These are phyloP conservation scores for Amoebophrya sp. DNA, from an alignment of 169 alveolate genomes.

Conservation along the genomic window DNA sequence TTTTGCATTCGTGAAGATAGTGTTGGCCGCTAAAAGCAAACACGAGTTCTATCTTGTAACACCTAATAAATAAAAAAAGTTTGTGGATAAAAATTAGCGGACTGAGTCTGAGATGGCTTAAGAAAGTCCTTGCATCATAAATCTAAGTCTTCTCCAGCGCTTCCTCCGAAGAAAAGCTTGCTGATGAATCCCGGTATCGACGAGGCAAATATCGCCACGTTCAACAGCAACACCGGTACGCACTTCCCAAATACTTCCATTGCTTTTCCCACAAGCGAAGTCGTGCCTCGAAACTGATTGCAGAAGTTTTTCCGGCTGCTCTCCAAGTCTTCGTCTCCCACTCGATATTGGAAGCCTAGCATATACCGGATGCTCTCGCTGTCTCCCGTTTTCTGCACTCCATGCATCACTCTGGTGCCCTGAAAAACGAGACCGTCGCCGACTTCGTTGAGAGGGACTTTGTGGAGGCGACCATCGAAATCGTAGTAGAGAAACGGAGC, in stretches of 20 bases:
- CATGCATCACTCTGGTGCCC: background rate
- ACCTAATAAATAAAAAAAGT: too few relatives aligned
- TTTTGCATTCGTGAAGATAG: too few relatives aligned
- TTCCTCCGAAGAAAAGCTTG: too few relatives aligned
- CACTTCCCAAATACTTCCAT: background rate
- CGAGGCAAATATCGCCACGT: background rate
- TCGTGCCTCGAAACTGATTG: background rate
- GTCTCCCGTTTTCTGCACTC: background rate
- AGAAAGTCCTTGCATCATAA: too few relatives aligned
- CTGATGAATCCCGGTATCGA: too few relatives aligned
- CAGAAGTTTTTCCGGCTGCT: background rate
- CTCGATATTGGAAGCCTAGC: background rate
- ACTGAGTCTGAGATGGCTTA: too few relatives aligned
- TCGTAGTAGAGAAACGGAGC: background rate
- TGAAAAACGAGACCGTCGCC: slow-evolving; percentile 1
- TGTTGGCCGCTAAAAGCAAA: too few relatives aligned
- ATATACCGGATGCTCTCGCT: background rate
- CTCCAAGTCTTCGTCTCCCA: background rate
- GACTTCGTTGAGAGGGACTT: background rate
- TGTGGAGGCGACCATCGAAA: background rate
- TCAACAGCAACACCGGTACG: background rate
- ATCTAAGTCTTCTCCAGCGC: too few relatives aligned
- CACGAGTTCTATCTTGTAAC: too few relatives aligned
- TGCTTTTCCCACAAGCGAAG: background rate
- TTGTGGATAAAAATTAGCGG: too few relatives aligned